Conservation (phyloP, 1,139 yeast genomes). For the Lodderomyces pseudojiufengensis region DNA sequence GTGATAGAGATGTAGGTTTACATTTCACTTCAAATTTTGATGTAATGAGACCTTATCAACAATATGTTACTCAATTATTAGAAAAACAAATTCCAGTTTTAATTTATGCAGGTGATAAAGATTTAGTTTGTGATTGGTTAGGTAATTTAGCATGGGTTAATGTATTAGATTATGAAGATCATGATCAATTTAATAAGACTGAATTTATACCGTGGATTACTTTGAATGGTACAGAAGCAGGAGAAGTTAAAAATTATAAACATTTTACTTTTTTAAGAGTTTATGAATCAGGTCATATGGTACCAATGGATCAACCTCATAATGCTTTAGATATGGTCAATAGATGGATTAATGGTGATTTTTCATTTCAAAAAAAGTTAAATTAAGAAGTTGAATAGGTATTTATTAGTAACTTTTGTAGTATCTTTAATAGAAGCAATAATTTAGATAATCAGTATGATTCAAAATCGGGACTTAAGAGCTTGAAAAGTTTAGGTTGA, state of each 20-base stretch:
- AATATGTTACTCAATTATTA: slow-evolving; percentile 56
- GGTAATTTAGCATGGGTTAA: slow-evolving; percentile 81
- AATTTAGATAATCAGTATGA: too few species aligned
- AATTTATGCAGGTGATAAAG: slow-evolving; percentile 82
- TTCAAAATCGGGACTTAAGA: too few species aligned
- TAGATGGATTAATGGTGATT: slow-evolving; percentile 37
- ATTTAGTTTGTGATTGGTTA: slow-evolving; percentile 80
- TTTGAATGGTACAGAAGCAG: slow-evolving; percentile 33
- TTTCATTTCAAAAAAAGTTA: slow-evolving; percentile 14
- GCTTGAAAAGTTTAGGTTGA: too few species aligned
- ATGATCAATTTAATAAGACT: slow-evolving; percentile 39
- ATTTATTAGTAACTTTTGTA: too few species aligned
- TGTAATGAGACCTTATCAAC: slow-evolving; percentile 66
- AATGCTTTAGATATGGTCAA: slow-evolving; percentile 43
- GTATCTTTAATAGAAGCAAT: too few species aligned
- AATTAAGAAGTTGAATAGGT: too few species aligned
- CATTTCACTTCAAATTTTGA: slow-evolving; percentile 75
- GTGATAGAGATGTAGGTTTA: slow-evolving; percentile 76
- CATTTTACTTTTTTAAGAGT: slow-evolving; percentile 45
- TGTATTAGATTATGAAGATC: slow-evolving; percentile 59
- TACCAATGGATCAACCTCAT: slow-evolving; percentile 44
- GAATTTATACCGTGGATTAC: slow-evolving; percentile 39
- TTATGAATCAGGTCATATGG: slow-evolving; percentile 48
- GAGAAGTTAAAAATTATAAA: slow-evolving; percentile 42
- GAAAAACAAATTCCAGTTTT: slow-evolving; percentile 62